Conservation (phyloP, 2,329 filamentous ascomycete genomes). For the Epichloe aotearoae region DNA sequence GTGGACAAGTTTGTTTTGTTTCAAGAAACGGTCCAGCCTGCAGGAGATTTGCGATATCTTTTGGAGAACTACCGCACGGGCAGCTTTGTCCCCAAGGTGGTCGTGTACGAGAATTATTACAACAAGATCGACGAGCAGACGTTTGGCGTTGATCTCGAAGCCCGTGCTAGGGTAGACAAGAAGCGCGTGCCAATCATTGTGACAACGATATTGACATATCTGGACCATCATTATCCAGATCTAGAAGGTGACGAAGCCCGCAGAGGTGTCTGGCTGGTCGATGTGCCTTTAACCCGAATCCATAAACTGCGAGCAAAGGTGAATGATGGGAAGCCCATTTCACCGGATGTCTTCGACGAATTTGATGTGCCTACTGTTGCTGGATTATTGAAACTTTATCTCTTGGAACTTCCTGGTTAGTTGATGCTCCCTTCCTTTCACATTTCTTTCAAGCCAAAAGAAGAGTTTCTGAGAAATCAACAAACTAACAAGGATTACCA, state of each 20-base stretch:
- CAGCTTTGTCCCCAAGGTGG: constrained; percentile 77
- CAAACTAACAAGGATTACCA: constrained; percentile 11
- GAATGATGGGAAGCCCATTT: constrained; percentile 75
- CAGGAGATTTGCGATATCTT: constrained; percentile 80
- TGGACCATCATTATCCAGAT: constrained; percentile 94
- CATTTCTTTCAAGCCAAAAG: not conserved
- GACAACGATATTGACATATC: constrained; percentile 84
- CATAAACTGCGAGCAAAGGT: constrained; percentile 72
- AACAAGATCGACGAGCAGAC: constrained; percentile 96
- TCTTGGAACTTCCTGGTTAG: constrained; percentile 85
- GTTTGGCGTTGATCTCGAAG: constrained; percentile 96
- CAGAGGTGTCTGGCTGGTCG: constrained; percentile 84
- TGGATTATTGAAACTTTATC: constrained; percentile 82
- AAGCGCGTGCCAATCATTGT: constrained; percentile 90
- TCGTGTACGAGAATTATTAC: constrained; percentile 98
- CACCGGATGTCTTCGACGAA: constrained; percentile 63
- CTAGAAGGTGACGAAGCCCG: constrained; percentile 92
- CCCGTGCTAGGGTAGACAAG: constrained; percentile 79
- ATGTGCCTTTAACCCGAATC: constrained; percentile 73
- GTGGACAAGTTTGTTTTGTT: constrained; percentile 99
- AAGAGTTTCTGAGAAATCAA: too few relatives aligned
- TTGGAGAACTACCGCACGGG: constrained; percentile 96
- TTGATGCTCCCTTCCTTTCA: constrained; percentile 4
- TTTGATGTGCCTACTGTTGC: constrained; percentile 93
- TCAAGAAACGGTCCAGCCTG: constrained; percentile 94